Evolutionary conservation across 2,329 filamentous ascomycete genomes (phyloP).

Genomic region (Nannizzia gypsea): DNA sequence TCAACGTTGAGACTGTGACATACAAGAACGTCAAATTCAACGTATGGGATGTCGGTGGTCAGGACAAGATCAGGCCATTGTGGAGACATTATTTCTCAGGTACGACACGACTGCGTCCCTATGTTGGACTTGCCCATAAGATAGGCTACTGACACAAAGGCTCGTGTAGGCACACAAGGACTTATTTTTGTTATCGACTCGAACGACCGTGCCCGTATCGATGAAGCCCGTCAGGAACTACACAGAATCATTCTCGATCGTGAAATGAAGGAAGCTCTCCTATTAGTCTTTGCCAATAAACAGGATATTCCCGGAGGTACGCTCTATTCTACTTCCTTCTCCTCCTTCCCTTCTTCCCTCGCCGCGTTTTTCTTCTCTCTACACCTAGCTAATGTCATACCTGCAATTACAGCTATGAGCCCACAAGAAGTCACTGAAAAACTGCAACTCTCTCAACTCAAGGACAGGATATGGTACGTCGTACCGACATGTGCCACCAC

Average conservation of each 20-base stretch:
- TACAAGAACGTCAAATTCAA: slow-evolving; percentile 99
- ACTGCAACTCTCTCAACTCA: slow-evolving; percentile 63
- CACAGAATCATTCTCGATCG: slow-evolving; percentile 96
- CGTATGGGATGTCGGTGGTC: slow-evolving; percentile 96
- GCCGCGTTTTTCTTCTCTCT: neutral
- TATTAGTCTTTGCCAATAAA: slow-evolving; percentile 98
- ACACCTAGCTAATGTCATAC: neutral
- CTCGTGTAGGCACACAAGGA: slow-evolving; percentile 67
- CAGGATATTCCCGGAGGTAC: slow-evolving; percentile 78
- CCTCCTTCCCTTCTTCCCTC: neutral
- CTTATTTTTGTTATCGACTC: slow-evolving; percentile 98
- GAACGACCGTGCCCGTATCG: slow-evolving; percentile 79
- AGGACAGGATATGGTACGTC: slow-evolving; percentile 76
- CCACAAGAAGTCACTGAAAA: slow-evolving; percentile 68
- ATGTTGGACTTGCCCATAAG: neutral
- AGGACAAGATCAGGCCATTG: slow-evolving; percentile 95
- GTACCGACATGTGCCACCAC: slow-evolving; percentile 72
- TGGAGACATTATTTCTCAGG: slow-evolving; percentile 96
- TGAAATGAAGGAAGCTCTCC: slow-evolving; percentile 89
- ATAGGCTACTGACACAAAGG: neutral
- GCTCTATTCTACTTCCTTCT: slow-evolving; percentile 18
- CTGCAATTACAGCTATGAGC: slow-evolving; percentile 51
- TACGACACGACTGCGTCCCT: slow-evolving; percentile 29
- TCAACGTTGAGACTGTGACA: slow-evolving; percentile 97
- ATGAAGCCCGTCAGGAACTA: slow-evolving; percentile 84